Evolutionary conservation across 2,329 filamentous ascomycete genomes (phyloP).

Genomic region (Cytospora paraplurivora): DNA sequence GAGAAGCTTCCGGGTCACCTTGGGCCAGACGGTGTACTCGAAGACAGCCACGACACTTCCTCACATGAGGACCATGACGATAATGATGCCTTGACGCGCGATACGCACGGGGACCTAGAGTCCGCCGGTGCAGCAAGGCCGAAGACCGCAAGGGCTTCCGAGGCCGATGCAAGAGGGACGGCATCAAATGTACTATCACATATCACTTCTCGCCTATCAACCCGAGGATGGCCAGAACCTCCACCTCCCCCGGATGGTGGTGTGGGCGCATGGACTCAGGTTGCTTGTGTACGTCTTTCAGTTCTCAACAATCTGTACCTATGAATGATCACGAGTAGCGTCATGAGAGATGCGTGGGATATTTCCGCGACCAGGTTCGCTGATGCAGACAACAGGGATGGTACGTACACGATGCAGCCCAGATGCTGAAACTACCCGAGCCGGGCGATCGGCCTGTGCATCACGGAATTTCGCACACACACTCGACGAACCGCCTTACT

Average conservation of each 20-base stretch:
- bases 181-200: conserved; percentile 28
- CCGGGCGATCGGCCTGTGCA: no score
- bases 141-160: conserved; percentile 18
- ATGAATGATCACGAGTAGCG: background rate
- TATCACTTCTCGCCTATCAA: conserved; percentile 39
- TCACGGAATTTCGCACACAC: background rate
- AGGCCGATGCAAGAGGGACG: conserved; percentile 19
- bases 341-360: background rate
- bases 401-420: background rate
- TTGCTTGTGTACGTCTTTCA: conserved; percentile 32
- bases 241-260: conserved; percentile 52
- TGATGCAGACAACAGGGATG: background rate
- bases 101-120: conserved; percentile 8
- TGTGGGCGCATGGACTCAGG: conserved; percentile 44
- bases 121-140: conserved; percentile 12
- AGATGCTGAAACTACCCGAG: no score
- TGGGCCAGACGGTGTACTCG: background rate
- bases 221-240: conserved; percentile 42
- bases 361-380: background rate
- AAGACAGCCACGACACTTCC: background rate
- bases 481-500: background rate
- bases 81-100: background rate
- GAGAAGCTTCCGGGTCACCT: background rate
- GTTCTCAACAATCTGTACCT: background rate
- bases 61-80: conserved; percentile 1